Percentiles rank a stretch among this genome's conserved stretches.
Evolutionary conservation across 2,329 filamentous ascomycete genomes (phyloP).

Genomic region (Ascochyta clinopodiicola): DNA sequence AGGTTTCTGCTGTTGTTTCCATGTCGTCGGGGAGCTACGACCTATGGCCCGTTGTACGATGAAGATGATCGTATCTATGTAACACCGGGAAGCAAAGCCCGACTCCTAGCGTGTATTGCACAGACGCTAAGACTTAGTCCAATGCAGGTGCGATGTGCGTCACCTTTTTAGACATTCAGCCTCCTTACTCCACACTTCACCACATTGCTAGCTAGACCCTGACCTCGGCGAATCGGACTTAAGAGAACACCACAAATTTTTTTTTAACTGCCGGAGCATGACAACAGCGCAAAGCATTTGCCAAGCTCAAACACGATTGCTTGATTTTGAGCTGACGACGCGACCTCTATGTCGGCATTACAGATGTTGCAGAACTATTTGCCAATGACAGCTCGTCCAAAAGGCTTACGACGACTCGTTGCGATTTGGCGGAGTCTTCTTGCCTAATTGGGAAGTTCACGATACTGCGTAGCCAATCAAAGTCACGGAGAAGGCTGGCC

Average conservation of each 20-base stretch:
- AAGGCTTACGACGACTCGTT: conserved; percentile 14
- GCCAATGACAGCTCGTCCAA: conserved; percentile 10
- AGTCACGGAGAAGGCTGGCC: neutral
- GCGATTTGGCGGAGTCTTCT: conserved; percentile 2
- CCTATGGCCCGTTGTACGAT: neutral
- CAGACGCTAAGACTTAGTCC: neutral
- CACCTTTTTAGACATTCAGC: neutral
- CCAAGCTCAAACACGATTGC: neutral
- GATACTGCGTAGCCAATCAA: neutral
- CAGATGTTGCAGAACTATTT: conserved; percentile 2
- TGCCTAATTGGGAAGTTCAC: conserved; percentile 1
- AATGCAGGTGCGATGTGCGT: neutral
- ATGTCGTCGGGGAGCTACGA: no score
- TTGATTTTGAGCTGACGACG: conserved; percentile 1
- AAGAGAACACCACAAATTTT: neutral
- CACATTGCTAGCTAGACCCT: neutral
- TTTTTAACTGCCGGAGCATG: neutral
- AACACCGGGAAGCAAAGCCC: neutral
- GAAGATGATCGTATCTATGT: neutral
- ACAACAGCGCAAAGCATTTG: conserved; percentile 3
- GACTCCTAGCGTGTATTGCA: neutral
- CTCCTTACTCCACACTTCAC: neutral
- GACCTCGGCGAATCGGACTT: neutral
- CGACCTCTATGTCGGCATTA: neutral
- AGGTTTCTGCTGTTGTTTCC: no score